Conservation (phyloP, 2,329 filamentous ascomycete species). For the Neurospora crassa region DNA sequence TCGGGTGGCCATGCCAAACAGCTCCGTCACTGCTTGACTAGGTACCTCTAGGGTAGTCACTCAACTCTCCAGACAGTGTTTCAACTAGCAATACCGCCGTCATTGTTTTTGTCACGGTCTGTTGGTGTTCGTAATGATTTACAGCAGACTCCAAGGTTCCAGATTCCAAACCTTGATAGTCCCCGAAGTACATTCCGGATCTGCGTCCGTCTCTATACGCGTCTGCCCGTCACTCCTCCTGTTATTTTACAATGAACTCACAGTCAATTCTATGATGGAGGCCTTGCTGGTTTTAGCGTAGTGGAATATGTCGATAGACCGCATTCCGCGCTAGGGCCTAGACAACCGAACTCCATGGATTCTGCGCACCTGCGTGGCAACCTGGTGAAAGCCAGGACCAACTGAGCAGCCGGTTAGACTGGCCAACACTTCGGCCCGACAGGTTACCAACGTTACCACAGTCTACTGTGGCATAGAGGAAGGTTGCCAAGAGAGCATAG, state of each 20-base stretch:
- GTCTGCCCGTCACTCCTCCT: background rate
- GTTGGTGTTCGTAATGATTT: background rate
- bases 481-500: background rate
- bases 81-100: background rate
- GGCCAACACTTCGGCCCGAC: background rate
- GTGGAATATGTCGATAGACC: background rate
- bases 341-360: background rate
- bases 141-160: background rate
- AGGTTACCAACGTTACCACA: background rate
- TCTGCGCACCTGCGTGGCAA: background rate
- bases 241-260: background rate
- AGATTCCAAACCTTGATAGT: background rate
- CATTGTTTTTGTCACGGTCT: background rate
- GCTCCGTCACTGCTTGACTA: background rate
- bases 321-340: background rate
- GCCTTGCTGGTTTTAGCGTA: background rate
- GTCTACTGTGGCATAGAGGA: background rate
- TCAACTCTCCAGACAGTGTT: background rate
- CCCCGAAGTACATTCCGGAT: background rate
- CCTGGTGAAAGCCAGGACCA: background rate
- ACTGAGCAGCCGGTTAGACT: background rate
- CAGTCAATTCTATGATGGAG: background rate
- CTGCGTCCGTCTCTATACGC: background rate
- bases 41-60: background rate
- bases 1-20: background rate